Percentiles rank a stretch among this genome's conserved stretches.
Conservation (phyloP, 306 rosid species). For the Corylus heterophylla region DNA sequence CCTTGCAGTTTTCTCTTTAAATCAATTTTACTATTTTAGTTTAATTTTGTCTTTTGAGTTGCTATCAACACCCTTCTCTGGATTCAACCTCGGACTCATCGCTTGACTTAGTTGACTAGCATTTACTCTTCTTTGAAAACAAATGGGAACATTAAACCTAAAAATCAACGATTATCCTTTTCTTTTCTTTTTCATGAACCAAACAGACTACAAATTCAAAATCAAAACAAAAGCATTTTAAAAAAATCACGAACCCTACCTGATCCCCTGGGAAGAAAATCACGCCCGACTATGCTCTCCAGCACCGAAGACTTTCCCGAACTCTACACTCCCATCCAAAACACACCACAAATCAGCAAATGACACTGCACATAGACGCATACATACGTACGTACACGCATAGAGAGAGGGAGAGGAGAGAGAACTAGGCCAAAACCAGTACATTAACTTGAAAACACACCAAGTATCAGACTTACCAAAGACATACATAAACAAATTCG, state of each 20-base stretch:
- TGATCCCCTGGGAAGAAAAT: conserved; percentile 88
- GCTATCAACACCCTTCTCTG: no score
- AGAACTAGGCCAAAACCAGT: neutral
- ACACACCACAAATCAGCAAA: neutral
- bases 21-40: no score
- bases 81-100: no score
- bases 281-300: conserved; percentile 87
- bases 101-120: conserved; percentile 15
- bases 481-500: neutral
- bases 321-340: conserved; percentile 49
- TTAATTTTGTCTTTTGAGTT: no score
- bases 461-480: neutral
- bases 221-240: neutral
- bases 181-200: conserved; percentile 13
- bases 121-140: neutral
- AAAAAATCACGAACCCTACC: conserved; percentile 36
- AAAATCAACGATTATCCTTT: neutral
- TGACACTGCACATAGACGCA: neutral
- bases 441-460: conserved; percentile 20
- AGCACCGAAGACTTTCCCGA: conserved; percentile 81
- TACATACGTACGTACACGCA: neutral
- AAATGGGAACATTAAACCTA: neutral
- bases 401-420: neutral
- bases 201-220: conserved; percentile 1
- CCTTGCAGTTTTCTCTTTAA: no score